phyloP scores from a whole-genome alignment of 2,329 filamentous ascomycete species.

The Sporothrix euskadiensis region DNA sequence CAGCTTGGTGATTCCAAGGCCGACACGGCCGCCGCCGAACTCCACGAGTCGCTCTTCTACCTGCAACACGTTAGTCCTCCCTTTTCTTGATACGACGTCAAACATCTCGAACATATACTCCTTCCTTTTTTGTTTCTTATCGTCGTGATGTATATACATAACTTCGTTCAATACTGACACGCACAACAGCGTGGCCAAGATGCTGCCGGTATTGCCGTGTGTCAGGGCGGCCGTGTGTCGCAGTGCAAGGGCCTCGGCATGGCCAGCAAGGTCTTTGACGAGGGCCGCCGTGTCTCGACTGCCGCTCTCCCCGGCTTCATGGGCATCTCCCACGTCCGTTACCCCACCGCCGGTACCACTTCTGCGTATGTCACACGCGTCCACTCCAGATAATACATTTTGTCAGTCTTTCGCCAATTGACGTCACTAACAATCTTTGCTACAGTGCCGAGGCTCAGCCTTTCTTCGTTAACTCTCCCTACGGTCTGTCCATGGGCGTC shows the following conservation, averaged over 20 bases:
- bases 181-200: conserved; percentile 67
- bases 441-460: conserved; percentile 81
- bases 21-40: conserved; percentile 58
- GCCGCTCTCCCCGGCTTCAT: conserved; percentile 78
- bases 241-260: conserved; percentile 91
- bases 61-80: conserved; percentile 52
- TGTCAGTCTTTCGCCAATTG: background rate
- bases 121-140: background rate
- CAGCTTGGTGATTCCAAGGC: conserved; percentile 53
- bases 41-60: conserved; percentile 71
- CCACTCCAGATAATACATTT: background rate
- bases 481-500: conserved; percentile 77
- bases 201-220: conserved; percentile 83
- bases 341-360: conserved; percentile 84
- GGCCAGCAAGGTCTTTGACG: conserved; percentile 71
- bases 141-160: background rate
- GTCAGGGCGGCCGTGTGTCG: conserved; percentile 73
- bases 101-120: background rate
- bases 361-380: conserved; percentile 38
- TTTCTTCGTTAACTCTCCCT: conserved; percentile 87
- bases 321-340: conserved; percentile 78
- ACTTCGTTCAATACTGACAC: background rate
- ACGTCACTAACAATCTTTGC: background rate
- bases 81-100: background rate
- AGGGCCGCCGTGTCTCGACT: conserved; percentile 64